These are phyloP conservation scores for Populus euphratica DNA, from an alignment of 345 rosid genomes.

Conservation along the genomic window DNA sequence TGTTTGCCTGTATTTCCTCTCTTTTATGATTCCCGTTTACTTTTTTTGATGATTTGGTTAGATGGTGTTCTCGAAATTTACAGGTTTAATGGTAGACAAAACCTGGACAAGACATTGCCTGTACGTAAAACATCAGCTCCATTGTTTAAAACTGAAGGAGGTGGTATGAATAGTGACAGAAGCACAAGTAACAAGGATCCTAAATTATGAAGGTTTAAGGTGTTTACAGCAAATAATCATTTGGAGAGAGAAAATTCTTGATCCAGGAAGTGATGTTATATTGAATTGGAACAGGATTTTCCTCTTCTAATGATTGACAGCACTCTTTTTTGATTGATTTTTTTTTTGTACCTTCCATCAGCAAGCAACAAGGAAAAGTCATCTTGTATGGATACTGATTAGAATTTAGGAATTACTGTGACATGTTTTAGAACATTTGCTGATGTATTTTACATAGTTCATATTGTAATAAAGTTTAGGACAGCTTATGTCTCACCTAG, in stretches of 20 bases:
- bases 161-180: constrained; percentile 8
- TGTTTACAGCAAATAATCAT: constrained; percentile 47
- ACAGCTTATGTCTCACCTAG: constrained; percentile 76
- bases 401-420: constrained; percentile 58
- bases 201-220: constrained; percentile 47
- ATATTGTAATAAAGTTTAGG: constrained; percentile 59
- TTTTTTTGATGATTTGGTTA: constrained; percentile 3
- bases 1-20: neutral
- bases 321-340: constrained; percentile 77
- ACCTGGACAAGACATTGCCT: constrained; percentile 41
- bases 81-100: constrained; percentile 38
- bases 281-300: constrained; percentile 66
- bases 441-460: constrained; percentile 58
- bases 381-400: constrained; percentile 54
- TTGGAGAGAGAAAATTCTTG: constrained; percentile 46
- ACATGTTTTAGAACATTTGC: constrained; percentile 70
- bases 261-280: constrained; percentile 62
- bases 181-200: constrained; percentile 24
- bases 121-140: constrained; percentile 42
- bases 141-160: constrained; percentile 26
- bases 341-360: constrained; percentile 75
- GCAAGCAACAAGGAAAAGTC: constrained; percentile 39
- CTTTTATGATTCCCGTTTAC: constrained; percentile 2
- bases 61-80: constrained; percentile 2
- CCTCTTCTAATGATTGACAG: constrained; percentile 67